A percentile compares a stretch with the other conserved stretches of the same genome.
Evolutionary conservation across 2,329 filamentous ascomycete species (phyloP).

Genomic region (Trichoderma semiorbis): DNA sequence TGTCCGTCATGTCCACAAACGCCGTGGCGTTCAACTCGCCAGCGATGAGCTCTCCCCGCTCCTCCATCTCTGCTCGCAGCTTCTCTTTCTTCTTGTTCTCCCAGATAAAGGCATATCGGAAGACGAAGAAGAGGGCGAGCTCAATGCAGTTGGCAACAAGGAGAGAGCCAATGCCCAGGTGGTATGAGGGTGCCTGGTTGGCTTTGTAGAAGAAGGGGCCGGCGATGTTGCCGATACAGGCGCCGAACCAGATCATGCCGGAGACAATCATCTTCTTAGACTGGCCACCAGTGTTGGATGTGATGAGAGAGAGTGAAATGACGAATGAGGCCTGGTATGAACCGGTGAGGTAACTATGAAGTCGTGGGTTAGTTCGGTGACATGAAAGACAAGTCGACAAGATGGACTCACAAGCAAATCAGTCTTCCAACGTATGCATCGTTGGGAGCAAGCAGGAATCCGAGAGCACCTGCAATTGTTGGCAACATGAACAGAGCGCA

Average conservation of each 20-base stretch:
- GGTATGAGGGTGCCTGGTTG: slow-evolving; percentile 44
- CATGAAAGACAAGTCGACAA: background rate
- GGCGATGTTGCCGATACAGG: slow-evolving; percentile 58
- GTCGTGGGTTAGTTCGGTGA: background rate
- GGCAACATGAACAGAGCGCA: slow-evolving; percentile 55
- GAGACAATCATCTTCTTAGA: slow-evolving; percentile 65
- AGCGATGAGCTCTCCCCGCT: slow-evolving; percentile 25
- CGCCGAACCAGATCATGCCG: slow-evolving; percentile 57
- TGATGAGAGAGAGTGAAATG: slow-evolving; percentile 43
- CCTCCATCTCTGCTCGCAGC: slow-evolving; percentile 30
- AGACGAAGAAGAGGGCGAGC: slow-evolving; percentile 36
- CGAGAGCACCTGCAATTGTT: slow-evolving; percentile 56
- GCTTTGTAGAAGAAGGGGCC: slow-evolving; percentile 61
- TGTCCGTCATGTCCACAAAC: slow-evolving; percentile 41
- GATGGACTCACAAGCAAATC: slow-evolving; percentile 46
- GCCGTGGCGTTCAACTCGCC: slow-evolving; percentile 37
- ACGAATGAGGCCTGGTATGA: slow-evolving; percentile 41
- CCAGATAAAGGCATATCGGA: slow-evolving; percentile 37
- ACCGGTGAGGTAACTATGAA: slow-evolving; percentile 32
- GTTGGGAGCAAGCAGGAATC: slow-evolving; percentile 50
- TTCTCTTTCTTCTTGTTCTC: slow-evolving; percentile 40
- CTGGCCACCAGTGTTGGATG: slow-evolving; percentile 51
- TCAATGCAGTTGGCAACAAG: slow-evolving; percentile 41
- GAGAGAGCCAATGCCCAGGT: slow-evolving; percentile 40
- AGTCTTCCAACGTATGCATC: slow-evolving; percentile 51